These are phyloP conservation scores for Xylaria intraflava DNA, from an alignment of 495 filamentous ascomycete genomes.

Conservation along the genomic window DNA sequence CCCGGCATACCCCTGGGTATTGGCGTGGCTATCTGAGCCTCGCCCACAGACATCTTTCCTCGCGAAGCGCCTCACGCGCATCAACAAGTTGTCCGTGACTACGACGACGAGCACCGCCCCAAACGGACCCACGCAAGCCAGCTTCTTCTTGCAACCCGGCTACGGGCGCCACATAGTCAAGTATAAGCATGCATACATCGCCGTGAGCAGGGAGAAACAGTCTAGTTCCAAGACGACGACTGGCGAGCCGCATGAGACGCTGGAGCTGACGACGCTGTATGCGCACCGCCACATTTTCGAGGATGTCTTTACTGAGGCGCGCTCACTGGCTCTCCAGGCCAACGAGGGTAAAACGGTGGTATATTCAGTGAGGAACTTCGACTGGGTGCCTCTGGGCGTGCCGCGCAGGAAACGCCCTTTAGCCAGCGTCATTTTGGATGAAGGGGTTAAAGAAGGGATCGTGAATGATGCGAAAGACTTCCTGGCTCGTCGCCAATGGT, in stretches of 20 bases:
- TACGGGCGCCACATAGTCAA: slow-evolving; percentile 81
- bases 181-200: slow-evolving; percentile 72
- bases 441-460: slow-evolving; percentile 80
- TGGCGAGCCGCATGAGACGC: slow-evolving; percentile 87
- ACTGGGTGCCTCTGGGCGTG: slow-evolving; percentile 74
- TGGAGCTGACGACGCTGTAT: slow-evolving; percentile 89
- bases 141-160: slow-evolving; percentile 84
- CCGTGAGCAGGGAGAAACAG: slow-evolving; percentile 77
- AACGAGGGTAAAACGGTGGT: slow-evolving; percentile 93
- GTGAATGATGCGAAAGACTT: slow-evolving; percentile 82
- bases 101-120: slow-evolving; percentile 54
- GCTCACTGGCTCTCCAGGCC: slow-evolving; percentile 62
- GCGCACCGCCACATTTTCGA: slow-evolving; percentile 78
- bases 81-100: slow-evolving; percentile 43
- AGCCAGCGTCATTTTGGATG: slow-evolving; percentile 78
- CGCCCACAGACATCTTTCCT: slow-evolving; percentile 48
- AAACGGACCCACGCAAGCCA: slow-evolving; percentile 61
- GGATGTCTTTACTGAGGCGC: slow-evolving; percentile 78
- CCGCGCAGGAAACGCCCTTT: slow-evolving; percentile 82
- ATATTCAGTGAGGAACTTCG: slow-evolving; percentile 72
- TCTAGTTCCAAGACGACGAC: slow-evolving; percentile 62
- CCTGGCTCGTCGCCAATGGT: slow-evolving; percentile 72
- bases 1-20: slow-evolving; percentile 87
- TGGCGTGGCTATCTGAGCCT: slow-evolving; percentile 87
- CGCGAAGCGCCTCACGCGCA: slow-evolving; percentile 40